Base-by-base conservation (phyloP, 2,329 filamentous ascomycete genomes). In the Fusarium penzigii region DNA sequence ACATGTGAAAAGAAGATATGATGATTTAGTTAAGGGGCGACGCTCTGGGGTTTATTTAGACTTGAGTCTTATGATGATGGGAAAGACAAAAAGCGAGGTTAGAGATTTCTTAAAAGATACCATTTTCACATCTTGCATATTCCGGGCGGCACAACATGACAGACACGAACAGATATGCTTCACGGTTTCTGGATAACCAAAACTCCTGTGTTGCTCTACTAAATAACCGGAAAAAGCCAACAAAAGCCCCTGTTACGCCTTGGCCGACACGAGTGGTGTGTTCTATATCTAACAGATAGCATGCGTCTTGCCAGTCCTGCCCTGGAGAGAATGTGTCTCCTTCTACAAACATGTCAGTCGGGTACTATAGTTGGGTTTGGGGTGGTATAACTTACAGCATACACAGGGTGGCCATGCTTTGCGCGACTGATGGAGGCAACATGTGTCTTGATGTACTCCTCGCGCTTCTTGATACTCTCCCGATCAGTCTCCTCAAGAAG, bases 231-330 rank as follows among this genome's bases (percentile, higher is more conserved):
- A 53, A 38, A 58, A 61, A 62, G 63, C 58, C 63, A 53, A 50
- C n/a, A n/a, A 42, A 6, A 41, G 12, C 9, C 20, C 25, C 42
- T 43, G 20, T 41, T 55, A 25, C 45, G 10, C n/a, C n/a, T n/a
- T n/a, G n/a, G n/a, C n/a, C n/a, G n/a, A n/a, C n/a, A n/a, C n/a
- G n/a, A 47, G 46, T 54, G 47, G 41, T 60, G 56, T 51, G 36
- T 53, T 25, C 38, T 32, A 32, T 32, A 17, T 48, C 63, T 83
- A 96, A 74, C 92, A 97, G 53, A 95, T 78, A 39, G 84, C 87
- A 72, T 96, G 92, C 2, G 91, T 93, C 83, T 97, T 97, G 49
- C 91, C 92, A 52, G 84, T 83, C 83, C 94, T 92, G 14, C 90
- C 92, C 75, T 96, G 90, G 61, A 97, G 75, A 51, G 88, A 93